A percentile compares a stretch with the other conserved stretches of the same genome.
Evolutionary conservation across 2,329 filamentous ascomycete genomes (phyloP).

Genomic region (Pestalotiopsis sp.): DNA sequence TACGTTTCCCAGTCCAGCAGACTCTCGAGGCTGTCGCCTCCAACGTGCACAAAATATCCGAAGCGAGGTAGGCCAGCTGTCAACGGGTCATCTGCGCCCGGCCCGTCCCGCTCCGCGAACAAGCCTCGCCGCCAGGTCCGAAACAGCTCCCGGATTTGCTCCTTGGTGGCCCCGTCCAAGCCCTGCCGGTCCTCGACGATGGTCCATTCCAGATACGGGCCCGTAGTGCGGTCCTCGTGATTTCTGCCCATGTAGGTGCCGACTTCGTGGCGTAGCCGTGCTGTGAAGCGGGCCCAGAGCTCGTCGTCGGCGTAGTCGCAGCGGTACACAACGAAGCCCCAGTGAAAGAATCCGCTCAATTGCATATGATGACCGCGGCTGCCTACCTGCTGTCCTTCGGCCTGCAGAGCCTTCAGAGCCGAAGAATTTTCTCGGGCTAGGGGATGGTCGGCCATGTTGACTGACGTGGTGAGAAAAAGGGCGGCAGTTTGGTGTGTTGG

Average conservation of each 20-base stretch:
- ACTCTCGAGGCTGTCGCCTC: neutral
- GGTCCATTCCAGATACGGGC: constrained; percentile 1
- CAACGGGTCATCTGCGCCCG: neutral
- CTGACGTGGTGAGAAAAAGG: neutral
- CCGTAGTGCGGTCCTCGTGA: neutral
- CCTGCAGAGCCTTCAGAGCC: neutral
- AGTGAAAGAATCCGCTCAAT: neutral
- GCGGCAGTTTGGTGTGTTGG: too few relatives aligned
- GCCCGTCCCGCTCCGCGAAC: neutral
- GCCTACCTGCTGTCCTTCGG: neutral
- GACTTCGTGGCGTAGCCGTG: neutral
- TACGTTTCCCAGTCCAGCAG: neutral
- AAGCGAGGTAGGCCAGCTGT: neutral
- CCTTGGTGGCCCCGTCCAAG: neutral
- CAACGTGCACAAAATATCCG: neutral
- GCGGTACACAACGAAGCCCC: neutral
- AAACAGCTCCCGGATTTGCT: neutral
- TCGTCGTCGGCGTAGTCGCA: neutral
- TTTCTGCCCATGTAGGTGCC: neutral
- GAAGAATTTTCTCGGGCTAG: neutral
- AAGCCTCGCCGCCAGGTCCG: neutral
- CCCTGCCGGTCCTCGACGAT: neutral
- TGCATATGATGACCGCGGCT: neutral
- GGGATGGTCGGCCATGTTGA: constrained; percentile 1
- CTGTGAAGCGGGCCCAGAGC: neutral